Percentiles rank a stretch among this genome's conserved stretches.
Evolutionary conservation across 106 monocot species (phyloP).

Genomic region (Narthecium ossifragum): DNA sequence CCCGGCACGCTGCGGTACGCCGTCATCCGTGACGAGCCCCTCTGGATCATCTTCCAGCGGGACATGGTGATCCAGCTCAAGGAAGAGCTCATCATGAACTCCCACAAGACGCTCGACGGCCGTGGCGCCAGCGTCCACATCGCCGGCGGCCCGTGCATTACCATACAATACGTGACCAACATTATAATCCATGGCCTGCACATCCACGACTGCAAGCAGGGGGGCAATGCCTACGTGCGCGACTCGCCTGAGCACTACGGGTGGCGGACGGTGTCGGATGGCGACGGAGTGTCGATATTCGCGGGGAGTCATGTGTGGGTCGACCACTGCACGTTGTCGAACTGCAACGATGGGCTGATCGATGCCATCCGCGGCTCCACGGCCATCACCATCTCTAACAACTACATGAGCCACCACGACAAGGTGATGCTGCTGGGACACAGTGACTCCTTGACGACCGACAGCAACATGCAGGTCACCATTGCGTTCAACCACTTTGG

Average conservation of each 20-base stretch:
- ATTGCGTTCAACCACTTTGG: slow-evolving; percentile 12
- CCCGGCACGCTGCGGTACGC: slow-evolving; percentile 12
- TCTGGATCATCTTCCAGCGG: slow-evolving; percentile 12
- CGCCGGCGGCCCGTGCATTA: slow-evolving; percentile 11
- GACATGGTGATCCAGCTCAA: slow-evolving; percentile 15
- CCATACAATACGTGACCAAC: slow-evolving; percentile 9
- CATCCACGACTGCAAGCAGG: slow-evolving; percentile 10
- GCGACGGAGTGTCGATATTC: slow-evolving; percentile 11
- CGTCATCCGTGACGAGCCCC: slow-evolving; percentile 5
- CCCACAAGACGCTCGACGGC: slow-evolving; percentile 11
- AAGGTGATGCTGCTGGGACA: slow-evolving; percentile 12
- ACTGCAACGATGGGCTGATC: slow-evolving; percentile 3
- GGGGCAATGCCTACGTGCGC: slow-evolving; percentile 13
- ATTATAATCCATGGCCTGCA: slow-evolving; percentile 6
- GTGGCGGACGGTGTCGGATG: slow-evolving; percentile 15
- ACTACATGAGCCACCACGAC: slow-evolving; percentile 12
- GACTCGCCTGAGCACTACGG: slow-evolving; percentile 15
- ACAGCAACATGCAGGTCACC: slow-evolving; percentile 15
- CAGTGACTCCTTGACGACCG: slow-evolving; percentile 1
- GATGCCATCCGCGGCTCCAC: slow-evolving; percentile 9
- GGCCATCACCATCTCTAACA: slow-evolving; percentile 13
- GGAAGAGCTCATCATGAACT: slow-evolving; percentile 11
- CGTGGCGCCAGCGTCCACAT: slow-evolving; percentile 12
- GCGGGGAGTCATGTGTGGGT: slow-evolving; percentile 5
- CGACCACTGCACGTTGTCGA: slow-evolving; percentile 5